Conservation (phyloP, 768 basidiomycete genomes). For the Trametes elegans region DNA sequence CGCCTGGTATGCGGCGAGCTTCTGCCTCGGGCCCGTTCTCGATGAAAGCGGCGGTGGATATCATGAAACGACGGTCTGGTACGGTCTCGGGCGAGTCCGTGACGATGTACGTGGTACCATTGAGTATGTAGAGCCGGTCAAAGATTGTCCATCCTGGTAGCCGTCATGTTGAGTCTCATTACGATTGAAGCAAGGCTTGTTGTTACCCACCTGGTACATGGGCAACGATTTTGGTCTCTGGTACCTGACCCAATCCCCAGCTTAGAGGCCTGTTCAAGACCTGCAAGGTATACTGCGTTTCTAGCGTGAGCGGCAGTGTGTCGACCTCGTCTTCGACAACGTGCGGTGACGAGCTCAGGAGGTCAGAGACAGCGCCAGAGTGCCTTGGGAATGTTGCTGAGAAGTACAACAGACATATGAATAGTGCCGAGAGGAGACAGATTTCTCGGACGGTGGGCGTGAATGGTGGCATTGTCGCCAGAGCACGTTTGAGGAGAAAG, state of each 20-base stretch:
- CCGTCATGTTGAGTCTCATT: conserved; percentile 1
- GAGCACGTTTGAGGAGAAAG: background rate
- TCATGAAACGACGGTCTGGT: conserved; percentile 67
- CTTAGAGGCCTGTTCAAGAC: conserved; percentile 22
- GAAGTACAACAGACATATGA: conserved; percentile 26
- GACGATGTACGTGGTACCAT: conserved; percentile 82
- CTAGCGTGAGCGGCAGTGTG: conserved; percentile 17
- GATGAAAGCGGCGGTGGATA: conserved; percentile 65
- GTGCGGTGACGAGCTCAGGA: background rate
- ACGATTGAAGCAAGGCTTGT: conserved; percentile 12
- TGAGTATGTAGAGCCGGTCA: conserved; percentile 76
- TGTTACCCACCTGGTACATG: conserved; percentile 43
- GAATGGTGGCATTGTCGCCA: conserved; percentile 25
- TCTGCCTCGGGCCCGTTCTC: conserved; percentile 54
- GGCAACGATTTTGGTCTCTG: conserved; percentile 63
- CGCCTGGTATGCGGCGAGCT: conserved; percentile 64
- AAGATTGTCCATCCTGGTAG: conserved; percentile 84
- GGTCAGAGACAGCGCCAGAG: conserved; percentile 1
- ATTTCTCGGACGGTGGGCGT: conserved; percentile 32
- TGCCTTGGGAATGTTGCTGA: conserved; percentile 14
- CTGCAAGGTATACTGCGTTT: conserved; percentile 28
- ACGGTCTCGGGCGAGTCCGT: conserved; percentile 64
- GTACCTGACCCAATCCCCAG: conserved; percentile 37
- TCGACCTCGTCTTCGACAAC: conserved; percentile 13
- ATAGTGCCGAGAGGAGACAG: conserved; percentile 28